Evolutionary conservation across 768 basidiomycete species (phyloP).

Genomic region (Mycena polygramma): DNA sequence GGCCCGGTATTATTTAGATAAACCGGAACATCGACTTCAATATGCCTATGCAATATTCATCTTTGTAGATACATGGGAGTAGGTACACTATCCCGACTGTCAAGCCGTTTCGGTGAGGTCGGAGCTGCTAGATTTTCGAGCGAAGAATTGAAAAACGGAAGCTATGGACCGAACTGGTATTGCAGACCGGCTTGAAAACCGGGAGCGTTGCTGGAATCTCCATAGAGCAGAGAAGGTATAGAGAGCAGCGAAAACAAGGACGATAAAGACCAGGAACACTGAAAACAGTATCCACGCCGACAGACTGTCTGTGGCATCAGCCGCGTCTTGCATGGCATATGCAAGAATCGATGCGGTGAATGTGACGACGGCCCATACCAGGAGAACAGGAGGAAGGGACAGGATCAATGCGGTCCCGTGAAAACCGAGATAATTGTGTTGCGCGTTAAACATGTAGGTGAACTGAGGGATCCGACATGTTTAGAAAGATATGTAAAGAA

Average conservation of each 20-base stretch:
- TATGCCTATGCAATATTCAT: too few relatives aligned
- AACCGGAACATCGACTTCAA: too few relatives aligned
- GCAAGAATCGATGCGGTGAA: slow-evolving; percentile 62
- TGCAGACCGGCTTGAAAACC: neutral
- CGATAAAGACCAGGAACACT: slow-evolving; percentile 55
- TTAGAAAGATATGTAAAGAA: too few relatives aligned
- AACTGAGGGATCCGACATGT: slow-evolving; percentile 48
- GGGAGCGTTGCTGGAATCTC: slow-evolving; percentile 51
- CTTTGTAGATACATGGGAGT: neutral
- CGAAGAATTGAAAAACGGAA: slow-evolving; percentile 7
- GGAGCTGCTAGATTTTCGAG: neutral
- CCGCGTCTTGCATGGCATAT: slow-evolving; percentile 56
- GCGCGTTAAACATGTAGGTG: slow-evolving; percentile 67
- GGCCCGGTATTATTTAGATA: too few relatives aligned
- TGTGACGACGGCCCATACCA: slow-evolving; percentile 66
- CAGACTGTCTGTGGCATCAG: slow-evolving; percentile 40
- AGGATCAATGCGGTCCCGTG: slow-evolving; percentile 65
- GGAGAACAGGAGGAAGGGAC: slow-evolving; percentile 65
- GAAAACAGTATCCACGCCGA: slow-evolving; percentile 58
- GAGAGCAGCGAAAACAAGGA: slow-evolving; percentile 54
- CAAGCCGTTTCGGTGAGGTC: slow-evolving; percentile 36
- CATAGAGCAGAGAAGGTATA: slow-evolving; percentile 66
- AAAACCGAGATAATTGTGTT: slow-evolving; percentile 58
- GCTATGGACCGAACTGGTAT: neutral
- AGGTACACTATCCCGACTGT: neutral